Base-by-base conservation (phyloP, 495 filamentous ascomycete genomes). In the Penicillium diatomitis region DNA sequence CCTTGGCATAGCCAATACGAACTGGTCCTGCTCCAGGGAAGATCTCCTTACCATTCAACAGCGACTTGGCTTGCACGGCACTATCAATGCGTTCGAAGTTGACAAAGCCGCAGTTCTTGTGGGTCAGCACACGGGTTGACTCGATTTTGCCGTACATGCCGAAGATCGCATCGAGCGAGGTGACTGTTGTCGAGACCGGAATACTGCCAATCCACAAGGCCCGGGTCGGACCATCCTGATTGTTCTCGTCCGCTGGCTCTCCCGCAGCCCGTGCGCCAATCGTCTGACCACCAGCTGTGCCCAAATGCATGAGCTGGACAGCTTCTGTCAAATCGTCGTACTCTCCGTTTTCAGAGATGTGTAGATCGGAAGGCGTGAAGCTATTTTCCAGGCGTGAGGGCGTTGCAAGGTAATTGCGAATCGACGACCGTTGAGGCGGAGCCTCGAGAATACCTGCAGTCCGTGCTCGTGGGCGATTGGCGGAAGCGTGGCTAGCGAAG, bases 31-130 rank as follows among this genome's bases (percentile, higher is more conserved):
- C 90, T 40, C 92, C 94, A 6, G 92, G 94, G 72, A 98, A 97
- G 42, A 98, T 95, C 63, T 98, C 92, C 69, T 95, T 96, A 52
- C 90, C 90, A 58, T 96, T 96, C 63, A 95, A 83, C 60, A 82
- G 73, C 12, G 80, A 81, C 60, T 87, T 94, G 4, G 92, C 94
- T 47, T 86, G 79, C 31, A 95, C 86, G 41, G 92, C 94, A 60
- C 87, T 94, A 32, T 95, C 87, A 28, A 90, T 64, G 54, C 79
- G 81, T 69, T 96, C 88, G 56, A 95, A 98, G 66, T 98, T 98
- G 62, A 98, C 90, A 57, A 98, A 98, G 5, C 92, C 92, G 64
- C 92, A 98, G 61, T 95, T 97, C 79, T 98, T 98, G 73, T 98
- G 92, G 8, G 92, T 96, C 53, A 98, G 74, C 9, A 98, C 94